Conservation (phyloP, 805 yeast species). For the Candida broadrunensis region DNA sequence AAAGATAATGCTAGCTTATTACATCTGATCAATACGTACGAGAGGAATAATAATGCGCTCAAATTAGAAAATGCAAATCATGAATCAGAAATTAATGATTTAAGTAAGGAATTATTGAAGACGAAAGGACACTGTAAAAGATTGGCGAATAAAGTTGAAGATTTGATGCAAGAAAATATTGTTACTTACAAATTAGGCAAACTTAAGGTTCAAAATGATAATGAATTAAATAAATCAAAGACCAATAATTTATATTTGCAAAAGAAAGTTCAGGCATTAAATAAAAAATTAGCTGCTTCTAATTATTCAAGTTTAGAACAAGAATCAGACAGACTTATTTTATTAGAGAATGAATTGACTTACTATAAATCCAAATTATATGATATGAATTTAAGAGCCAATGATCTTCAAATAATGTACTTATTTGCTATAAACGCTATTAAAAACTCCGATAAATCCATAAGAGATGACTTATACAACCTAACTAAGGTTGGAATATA, state of each 20-base stretch:
- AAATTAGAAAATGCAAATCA: not conserved
- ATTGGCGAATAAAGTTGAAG: not conserved
- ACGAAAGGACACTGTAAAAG: not conserved
- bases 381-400: slow-evolving; percentile 35
- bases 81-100: not conserved
- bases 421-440: slow-evolving; percentile 25
- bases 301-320: no score
- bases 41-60: not conserved
- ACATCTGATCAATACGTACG: not conserved
- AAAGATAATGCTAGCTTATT: slow-evolving; percentile 9
- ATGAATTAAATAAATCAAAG: slow-evolving; percentile 1
- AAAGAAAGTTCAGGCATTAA: not conserved
- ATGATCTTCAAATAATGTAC: slow-evolving; percentile 35
- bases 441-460: slow-evolving; percentile 20
- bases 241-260: slow-evolving; percentile 18
- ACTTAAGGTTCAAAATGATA: not conserved
- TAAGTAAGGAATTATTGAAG: slow-evolving; percentile 1
- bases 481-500: slow-evolving; percentile 30
- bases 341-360: slow-evolving; percentile 40
- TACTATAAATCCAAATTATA: slow-evolving; percentile 47
- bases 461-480: slow-evolving; percentile 25
- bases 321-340: slow-evolving; percentile 7
- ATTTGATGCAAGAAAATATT: not conserved
- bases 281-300: not conserved
- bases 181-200: not conserved